Conservation (phyloP, 768 basidiomycete genomes). For the Mycena pura region DNA sequence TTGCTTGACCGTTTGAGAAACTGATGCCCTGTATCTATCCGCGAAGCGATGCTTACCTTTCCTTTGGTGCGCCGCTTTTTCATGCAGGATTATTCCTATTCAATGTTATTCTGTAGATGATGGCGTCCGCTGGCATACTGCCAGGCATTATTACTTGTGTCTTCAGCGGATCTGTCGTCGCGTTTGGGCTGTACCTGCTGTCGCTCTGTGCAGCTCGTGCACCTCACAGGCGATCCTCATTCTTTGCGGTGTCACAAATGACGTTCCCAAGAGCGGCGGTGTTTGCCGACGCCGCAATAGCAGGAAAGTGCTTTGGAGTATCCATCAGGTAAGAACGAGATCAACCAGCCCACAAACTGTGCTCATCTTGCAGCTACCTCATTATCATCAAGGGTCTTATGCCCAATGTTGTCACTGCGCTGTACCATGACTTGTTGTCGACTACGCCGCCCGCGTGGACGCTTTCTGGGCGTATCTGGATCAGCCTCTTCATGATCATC, state of each 20-base stretch:
- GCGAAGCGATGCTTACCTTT: conserved; percentile 85
- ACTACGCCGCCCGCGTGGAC: conserved; percentile 79
- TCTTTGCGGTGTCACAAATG: conserved; percentile 82
- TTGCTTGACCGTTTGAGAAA: background rate
- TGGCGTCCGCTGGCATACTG: conserved; percentile 89
- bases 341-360: too few species aligned
- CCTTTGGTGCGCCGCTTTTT: conserved; percentile 63
- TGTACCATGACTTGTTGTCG: conserved; percentile 81
- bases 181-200: conserved; percentile 89
- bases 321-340: conserved; percentile 86
- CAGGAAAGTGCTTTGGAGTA: conserved; percentile 96
- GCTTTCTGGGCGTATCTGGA: conserved; percentile 82
- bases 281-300: conserved; percentile 93
- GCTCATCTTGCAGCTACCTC: conserved; percentile 62
- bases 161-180: conserved; percentile 77
- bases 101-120: conserved; percentile 58
- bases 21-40: too few species aligned
- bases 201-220: conserved; percentile 82
- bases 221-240: conserved; percentile 77
- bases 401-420: conserved; percentile 85
- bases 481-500: conserved; percentile 75
- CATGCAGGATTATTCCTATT: conserved; percentile 9
- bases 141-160: conserved; percentile 90
- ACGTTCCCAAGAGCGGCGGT: conserved; percentile 89
- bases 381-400: conserved; percentile 94